These are phyloP conservation scores for Leishmania tarentolae DNA, from an alignment of 208 protist species.

Conservation along the genomic window DNA sequence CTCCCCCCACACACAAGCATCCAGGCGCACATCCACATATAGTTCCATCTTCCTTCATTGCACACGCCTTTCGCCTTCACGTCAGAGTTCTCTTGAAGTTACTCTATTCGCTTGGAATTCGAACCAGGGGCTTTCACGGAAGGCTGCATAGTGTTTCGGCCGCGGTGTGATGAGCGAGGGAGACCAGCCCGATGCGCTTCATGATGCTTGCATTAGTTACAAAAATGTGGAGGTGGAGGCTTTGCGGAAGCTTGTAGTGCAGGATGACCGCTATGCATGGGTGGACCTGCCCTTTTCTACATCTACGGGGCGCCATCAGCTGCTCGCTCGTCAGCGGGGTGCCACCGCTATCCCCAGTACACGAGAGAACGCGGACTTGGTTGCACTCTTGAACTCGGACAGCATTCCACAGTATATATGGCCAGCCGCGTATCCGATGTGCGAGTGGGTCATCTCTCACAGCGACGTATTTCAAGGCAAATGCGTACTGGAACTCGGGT, in stretches of 20 bases:
- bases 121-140: neutral
- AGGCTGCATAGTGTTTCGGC: neutral
- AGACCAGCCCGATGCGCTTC: neutral
- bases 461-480: slow-evolving; percentile 34
- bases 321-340: slow-evolving; percentile 13
- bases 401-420: slow-evolving; percentile 61
- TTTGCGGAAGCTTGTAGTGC: slow-evolving; percentile 12
- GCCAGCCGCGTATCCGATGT: slow-evolving; percentile 42
- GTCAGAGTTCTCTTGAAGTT: neutral
- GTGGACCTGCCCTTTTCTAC: slow-evolving; percentile 3
- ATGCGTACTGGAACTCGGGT: slow-evolving; percentile 62
- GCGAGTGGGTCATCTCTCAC: slow-evolving; percentile 35
- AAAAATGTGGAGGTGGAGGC: slow-evolving; percentile 13
- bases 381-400: slow-evolving; percentile 37
- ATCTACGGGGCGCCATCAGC: neutral
- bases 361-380: neutral
- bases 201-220: slow-evolving; percentile 1
- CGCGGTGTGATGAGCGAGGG: neutral
- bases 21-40: neutral
- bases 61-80: neutral
- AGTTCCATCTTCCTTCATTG: neutral
- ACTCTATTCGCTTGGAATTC: neutral
- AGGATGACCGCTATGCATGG: slow-evolving; percentile 27
- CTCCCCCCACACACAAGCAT: neutral
- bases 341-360: neutral